phyloP scores from a whole-genome alignment of 306 rosid genomes.

The Castanea crenata region DNA sequence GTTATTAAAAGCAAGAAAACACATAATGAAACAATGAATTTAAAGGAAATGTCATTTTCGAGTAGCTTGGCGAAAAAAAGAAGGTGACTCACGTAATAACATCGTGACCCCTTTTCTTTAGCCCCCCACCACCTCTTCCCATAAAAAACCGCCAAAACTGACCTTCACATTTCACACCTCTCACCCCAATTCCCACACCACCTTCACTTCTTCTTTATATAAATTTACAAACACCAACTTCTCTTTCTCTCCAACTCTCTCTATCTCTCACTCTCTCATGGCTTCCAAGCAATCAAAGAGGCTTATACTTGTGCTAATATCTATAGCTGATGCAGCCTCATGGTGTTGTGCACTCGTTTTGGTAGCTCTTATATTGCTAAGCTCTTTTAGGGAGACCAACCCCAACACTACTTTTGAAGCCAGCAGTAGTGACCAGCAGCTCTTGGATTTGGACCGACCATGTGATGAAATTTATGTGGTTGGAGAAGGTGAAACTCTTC shows the following conservation, averaged over 20 bases:
- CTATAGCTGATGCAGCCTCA: constrained; percentile 39
- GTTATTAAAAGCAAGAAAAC: not conserved
- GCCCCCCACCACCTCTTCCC: constrained; percentile 1
- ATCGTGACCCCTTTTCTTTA: constrained; percentile 13
- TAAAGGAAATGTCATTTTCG: not conserved
- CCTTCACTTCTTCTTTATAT: not conserved
- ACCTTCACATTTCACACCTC: constrained; percentile 4
- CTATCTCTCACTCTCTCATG: not conserved
- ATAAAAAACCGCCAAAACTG: constrained; percentile 35
- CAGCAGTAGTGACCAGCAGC: not conserved
- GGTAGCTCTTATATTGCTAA: constrained; percentile 27
- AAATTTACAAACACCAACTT: constrained; percentile 11
- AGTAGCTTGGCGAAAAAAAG: not conserved
- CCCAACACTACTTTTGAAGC: not conserved
- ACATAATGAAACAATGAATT: too few relatives aligned
- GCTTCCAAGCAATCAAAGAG: constrained; percentile 8
- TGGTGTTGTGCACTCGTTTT: constrained; percentile 43
- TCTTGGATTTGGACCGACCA: constrained; percentile 9
- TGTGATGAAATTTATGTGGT: constrained; percentile 63
- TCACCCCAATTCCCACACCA: not conserved
- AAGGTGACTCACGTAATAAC: constrained; percentile 21
- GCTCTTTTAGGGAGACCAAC: constrained; percentile 13
- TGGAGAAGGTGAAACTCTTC: constrained; percentile 53
- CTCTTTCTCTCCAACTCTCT: not conserved
- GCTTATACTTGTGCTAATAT: not conserved